Conservation (phyloP, 345 rosid species). For the Abelmoschus esculentus region DNA sequence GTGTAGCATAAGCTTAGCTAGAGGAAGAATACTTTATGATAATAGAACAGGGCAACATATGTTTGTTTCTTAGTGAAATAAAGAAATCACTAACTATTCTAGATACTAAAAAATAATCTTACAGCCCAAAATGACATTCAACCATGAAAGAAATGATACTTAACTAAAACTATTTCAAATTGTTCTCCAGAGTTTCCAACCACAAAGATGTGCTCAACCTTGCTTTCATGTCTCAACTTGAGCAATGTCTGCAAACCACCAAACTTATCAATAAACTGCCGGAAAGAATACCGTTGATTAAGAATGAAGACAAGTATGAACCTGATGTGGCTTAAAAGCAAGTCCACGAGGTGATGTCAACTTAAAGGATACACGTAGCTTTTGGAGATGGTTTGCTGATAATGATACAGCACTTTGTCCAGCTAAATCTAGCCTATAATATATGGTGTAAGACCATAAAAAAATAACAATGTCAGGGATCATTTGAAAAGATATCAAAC, state of each 20-base stretch:
- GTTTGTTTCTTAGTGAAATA: not conserved
- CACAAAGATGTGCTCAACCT: not conserved
- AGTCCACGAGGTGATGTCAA: not conserved
- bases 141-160: not conserved
- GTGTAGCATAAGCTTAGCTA: not conserved
- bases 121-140: not conserved
- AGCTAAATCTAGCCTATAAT: not conserved
- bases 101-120: not conserved
- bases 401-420: not conserved
- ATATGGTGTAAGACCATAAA: not conserved
- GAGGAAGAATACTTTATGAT: too few species aligned
- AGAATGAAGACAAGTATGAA: not conserved
- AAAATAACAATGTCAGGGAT: not conserved
- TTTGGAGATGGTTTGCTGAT: not conserved
- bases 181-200: not conserved
- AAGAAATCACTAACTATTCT: not conserved
- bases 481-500: not conserved
- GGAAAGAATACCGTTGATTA: not conserved
- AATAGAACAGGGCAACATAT: too few species aligned
- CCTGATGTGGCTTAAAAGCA: not conserved
- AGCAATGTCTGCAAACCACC: not conserved
- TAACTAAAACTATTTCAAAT: not conserved
- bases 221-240: not conserved
- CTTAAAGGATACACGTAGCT: not conserved
- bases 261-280: not conserved